Evolutionary conservation across 2,329 filamentous ascomycete genomes (phyloP).

Genomic region (Fusarium sacchari): DNA sequence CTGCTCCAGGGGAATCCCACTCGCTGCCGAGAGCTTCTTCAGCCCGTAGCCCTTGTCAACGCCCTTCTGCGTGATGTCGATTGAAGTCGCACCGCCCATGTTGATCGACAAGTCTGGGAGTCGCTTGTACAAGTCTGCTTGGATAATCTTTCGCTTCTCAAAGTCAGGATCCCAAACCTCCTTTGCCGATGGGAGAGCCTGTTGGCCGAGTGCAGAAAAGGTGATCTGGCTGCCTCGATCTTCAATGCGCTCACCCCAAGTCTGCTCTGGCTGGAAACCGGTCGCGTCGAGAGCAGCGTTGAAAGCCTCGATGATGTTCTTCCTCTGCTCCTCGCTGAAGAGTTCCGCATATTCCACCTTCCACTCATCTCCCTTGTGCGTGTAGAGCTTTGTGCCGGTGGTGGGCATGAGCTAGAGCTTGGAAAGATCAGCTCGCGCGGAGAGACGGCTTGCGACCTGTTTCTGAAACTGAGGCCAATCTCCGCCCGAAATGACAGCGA

Average conservation of each 20-base stretch:
- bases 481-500: slow-evolving; percentile 17
- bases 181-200: slow-evolving; percentile 7
- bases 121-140: slow-evolving; percentile 9
- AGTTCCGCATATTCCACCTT: slow-evolving; percentile 16
- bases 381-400: slow-evolving; percentile 14
- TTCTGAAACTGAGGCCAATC: slow-evolving; percentile 20
- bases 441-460: slow-evolving; percentile 16
- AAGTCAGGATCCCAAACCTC: slow-evolving; percentile 19
- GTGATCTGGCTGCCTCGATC: slow-evolving; percentile 18
- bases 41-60: slow-evolving; percentile 17
- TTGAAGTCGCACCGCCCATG: slow-evolving; percentile 17
- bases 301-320: slow-evolving; percentile 11
- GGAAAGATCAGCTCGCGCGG: slow-evolving; percentile 1
- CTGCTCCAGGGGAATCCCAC: slow-evolving; percentile 1
- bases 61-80: slow-evolving; percentile 18
- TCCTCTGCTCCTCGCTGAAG: slow-evolving; percentile 16
- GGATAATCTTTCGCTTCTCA: slow-evolving; percentile 15
- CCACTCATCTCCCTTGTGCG: slow-evolving; percentile 6
- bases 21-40: slow-evolving; percentile 13
- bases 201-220: slow-evolving; percentile 10
- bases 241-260: slow-evolving; percentile 18
- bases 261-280: slow-evolving; percentile 13
- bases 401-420: slow-evolving; percentile 24
- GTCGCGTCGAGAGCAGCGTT: slow-evolving; percentile 13
- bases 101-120: slow-evolving; percentile 17